Conservation (phyloP, 495 filamentous ascomycete genomes). For the Penicillium verhagenii region DNA sequence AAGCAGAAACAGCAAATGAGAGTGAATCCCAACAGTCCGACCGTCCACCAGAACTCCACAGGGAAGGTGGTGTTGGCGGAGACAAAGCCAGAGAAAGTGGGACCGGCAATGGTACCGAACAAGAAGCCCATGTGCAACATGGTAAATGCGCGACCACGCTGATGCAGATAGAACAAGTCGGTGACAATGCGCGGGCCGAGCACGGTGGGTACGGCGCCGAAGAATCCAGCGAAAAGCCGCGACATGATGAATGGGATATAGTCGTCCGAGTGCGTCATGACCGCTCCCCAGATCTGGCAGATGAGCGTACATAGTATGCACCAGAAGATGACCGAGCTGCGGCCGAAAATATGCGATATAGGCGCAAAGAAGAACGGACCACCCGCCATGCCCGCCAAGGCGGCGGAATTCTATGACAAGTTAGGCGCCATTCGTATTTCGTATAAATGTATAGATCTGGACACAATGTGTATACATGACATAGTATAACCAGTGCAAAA, state of each 20-base stretch:
- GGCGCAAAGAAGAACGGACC: slow-evolving; percentile 47
- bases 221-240: slow-evolving; percentile 41
- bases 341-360: slow-evolving; percentile 37
- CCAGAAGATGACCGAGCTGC: slow-evolving; percentile 46
- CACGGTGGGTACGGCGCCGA: slow-evolving; percentile 37
- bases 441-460: neutral
- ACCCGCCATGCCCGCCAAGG: slow-evolving; percentile 39
- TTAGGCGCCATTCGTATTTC: slow-evolving; percentile 4
- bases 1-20: slow-evolving; percentile 44
- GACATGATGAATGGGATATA: slow-evolving; percentile 47
- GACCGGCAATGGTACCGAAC: slow-evolving; percentile 41
- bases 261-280: slow-evolving; percentile 41
- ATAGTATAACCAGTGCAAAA: neutral
- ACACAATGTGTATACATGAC: too few relatives aligned
- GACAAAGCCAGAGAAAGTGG: slow-evolving; percentile 49
- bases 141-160: slow-evolving; percentile 46
- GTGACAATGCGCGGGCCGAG: slow-evolving; percentile 42
- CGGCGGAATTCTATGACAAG: slow-evolving; percentile 34
- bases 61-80: slow-evolving; percentile 40
- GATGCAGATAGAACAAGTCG: slow-evolving; percentile 48
- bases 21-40: slow-evolving; percentile 39
- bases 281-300: slow-evolving; percentile 40
- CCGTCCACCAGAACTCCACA: slow-evolving; percentile 52
- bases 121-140: slow-evolving; percentile 39
- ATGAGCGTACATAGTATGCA: slow-evolving; percentile 32